Percentiles rank a stretch among this genome's conserved stretches.
These are phyloP conservation scores for Pigoraptor vietnamica DNA, from an alignment of 78 protist genomes.

Conservation along the genomic window DNA sequence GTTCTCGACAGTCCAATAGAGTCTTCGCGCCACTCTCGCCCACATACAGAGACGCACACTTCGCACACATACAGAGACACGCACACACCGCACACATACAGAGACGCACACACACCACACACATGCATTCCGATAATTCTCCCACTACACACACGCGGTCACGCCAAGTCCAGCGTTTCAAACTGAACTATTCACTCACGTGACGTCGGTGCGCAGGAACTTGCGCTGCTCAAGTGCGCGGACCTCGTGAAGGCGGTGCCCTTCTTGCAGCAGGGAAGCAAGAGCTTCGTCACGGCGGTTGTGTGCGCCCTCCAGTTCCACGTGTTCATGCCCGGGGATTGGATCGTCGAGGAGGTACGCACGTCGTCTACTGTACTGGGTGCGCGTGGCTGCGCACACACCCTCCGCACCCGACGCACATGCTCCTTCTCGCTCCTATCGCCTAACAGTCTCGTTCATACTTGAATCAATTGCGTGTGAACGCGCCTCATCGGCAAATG, in stretches of 20 bases:
- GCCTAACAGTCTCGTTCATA: no score
- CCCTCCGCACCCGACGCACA: neutral
- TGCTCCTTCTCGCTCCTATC: no score
- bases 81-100: neutral
- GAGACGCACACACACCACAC: neutral
- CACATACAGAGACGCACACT: neutral
- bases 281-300: neutral
- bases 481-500: no score
- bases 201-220: no score
- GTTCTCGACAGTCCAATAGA: neutral
- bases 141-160: neutral
- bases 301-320: neutral
- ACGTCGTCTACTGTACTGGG: neutral
- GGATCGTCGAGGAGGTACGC: neutral
- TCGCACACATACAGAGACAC: neutral
- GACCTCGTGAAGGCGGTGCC: neutral
- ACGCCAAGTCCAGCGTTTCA: no score
- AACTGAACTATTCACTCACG: no score
- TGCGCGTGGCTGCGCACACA: neutral
- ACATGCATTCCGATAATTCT: neutral
- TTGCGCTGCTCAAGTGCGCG: neutral
- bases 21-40: neutral
- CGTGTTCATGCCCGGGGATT: neutral
- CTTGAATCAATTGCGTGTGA: no score
- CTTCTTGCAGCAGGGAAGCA: neutral